Evolutionary conservation across 106 monocot species (phyloP).

Genomic region (Phalaenopsis equestris): DNA sequence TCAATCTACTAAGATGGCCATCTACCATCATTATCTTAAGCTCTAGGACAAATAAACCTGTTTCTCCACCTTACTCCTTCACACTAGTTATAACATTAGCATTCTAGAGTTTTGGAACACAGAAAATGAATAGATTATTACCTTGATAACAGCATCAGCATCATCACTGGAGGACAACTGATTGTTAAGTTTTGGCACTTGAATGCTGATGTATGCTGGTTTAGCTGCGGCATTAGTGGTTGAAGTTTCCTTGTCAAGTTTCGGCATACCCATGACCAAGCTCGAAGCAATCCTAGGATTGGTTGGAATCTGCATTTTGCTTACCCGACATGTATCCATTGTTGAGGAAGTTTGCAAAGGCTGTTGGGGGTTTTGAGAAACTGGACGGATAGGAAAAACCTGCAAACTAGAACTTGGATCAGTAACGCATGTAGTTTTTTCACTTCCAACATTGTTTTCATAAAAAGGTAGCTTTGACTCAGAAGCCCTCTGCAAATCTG

Average conservation of each 20-base stretch:
- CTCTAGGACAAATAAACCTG: background rate
- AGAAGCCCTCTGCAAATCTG: constrained; percentile 34
- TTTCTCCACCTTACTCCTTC: background rate
- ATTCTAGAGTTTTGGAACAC: background rate
- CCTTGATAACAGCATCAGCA: constrained; percentile 45
- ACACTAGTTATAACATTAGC: background rate
- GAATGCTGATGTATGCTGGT: constrained; percentile 78
- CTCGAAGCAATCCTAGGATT: constrained; percentile 91
- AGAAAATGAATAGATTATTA: constrained; percentile 10
- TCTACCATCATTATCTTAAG: background rate
- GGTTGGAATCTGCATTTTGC: constrained; percentile 93
- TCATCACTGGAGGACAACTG: constrained; percentile 38
- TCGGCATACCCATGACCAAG: constrained; percentile 44
- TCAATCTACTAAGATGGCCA: background rate
- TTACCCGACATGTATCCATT: constrained; percentile 41
- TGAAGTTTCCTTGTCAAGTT: constrained; percentile 49
- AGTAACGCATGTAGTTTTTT: constrained; percentile 21
- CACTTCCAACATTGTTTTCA: constrained; percentile 27
- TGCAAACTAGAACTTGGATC: constrained; percentile 23
- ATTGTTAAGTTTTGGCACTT: constrained; percentile 36
- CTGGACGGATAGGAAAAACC: constrained; percentile 43
- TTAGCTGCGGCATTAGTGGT: constrained; percentile 25
- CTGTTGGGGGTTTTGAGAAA: constrained; percentile 38
- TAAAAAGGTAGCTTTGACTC: constrained; percentile 20
- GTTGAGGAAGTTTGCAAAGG: constrained; percentile 24